Percentiles rank a stretch among this genome's conserved stretches.
Evolutionary conservation across 495 filamentous ascomycete genomes (phyloP).

Genomic region (Glarea lozoyensis): DNA sequence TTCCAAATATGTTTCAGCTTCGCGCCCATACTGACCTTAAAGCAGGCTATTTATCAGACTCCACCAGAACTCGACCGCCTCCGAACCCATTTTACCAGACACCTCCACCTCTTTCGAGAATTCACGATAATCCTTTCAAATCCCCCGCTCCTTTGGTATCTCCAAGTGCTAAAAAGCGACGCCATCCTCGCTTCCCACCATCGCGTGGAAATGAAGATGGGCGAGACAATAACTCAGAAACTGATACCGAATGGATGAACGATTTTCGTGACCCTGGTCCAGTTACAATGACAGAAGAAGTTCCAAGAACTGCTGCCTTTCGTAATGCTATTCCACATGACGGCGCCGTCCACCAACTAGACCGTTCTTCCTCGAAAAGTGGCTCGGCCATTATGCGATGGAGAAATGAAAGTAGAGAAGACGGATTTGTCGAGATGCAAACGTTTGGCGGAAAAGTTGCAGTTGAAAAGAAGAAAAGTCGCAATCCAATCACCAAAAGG

Average conservation of each 20-base stretch:
- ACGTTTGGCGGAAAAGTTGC: neutral
- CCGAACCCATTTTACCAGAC: neutral
- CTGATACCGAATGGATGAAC: conserved; percentile 2
- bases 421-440: conserved; percentile 1
- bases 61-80: conserved; percentile 4
- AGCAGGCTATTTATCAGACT: conserved; percentile 15
- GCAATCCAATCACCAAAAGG: conserved; percentile 1
- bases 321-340: no score
- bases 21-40: no score
- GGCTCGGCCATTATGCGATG: neutral
- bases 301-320: neutral
- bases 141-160: conserved; percentile 12
- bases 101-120: conserved; percentile 3
- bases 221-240: neutral
- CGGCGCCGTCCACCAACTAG: neutral
- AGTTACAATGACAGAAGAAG: neutral
- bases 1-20: no score
- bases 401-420: neutral
- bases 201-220: no score
- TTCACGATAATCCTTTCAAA: conserved; percentile 17
- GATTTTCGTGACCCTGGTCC: conserved; percentile 6
- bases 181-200: neutral
- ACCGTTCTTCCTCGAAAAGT: neutral
- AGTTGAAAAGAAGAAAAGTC: neutral
- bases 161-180: neutral